Percentiles rank a stretch among this genome's conserved stretches.
phyloP scores from a whole-genome alignment of 2,329 filamentous ascomycete genomes.

The Xylariaceae sp. region DNA sequence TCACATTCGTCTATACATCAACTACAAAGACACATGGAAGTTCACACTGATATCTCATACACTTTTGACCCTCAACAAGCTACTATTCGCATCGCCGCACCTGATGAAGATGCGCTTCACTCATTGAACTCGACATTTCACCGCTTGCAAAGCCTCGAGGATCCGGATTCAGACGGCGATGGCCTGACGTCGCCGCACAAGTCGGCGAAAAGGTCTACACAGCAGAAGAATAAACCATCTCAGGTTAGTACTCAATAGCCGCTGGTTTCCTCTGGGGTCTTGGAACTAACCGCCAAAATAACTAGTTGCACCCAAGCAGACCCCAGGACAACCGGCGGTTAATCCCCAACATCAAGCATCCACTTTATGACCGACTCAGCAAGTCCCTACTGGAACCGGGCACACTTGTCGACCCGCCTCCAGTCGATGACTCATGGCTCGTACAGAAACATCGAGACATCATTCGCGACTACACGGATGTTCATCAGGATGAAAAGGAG shows the following conservation, averaged over 20 bases:
- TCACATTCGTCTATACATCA: constrained; percentile 44
- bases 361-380: constrained; percentile 54
- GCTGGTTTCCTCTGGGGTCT: not conserved
- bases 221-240: constrained; percentile 15
- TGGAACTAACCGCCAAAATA: constrained; percentile 16
- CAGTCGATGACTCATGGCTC: constrained; percentile 48
- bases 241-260: constrained; percentile 19
- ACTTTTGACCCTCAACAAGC: constrained; percentile 33
- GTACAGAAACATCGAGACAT: constrained; percentile 55
- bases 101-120: constrained; percentile 26
- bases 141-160: constrained; percentile 24
- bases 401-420: constrained; percentile 40
- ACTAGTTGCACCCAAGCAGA: constrained; percentile 13
- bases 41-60: constrained; percentile 42
- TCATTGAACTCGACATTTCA: constrained; percentile 20
- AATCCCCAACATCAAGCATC: constrained; percentile 47
- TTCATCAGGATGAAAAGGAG: constrained; percentile 50
- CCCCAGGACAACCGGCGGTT: constrained; percentile 35
- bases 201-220: constrained; percentile 17
- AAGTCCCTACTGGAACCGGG: constrained; percentile 48
- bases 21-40: constrained; percentile 45
- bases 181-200: constrained; percentile 25
- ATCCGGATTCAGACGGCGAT: constrained; percentile 25
- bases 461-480: constrained; percentile 52
- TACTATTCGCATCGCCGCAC: constrained; percentile 27